A percentile compares a stretch with the other conserved stretches of the same genome.
Conservation (phyloP, 306 rosid species). For the Cicer bijugum region DNA sequence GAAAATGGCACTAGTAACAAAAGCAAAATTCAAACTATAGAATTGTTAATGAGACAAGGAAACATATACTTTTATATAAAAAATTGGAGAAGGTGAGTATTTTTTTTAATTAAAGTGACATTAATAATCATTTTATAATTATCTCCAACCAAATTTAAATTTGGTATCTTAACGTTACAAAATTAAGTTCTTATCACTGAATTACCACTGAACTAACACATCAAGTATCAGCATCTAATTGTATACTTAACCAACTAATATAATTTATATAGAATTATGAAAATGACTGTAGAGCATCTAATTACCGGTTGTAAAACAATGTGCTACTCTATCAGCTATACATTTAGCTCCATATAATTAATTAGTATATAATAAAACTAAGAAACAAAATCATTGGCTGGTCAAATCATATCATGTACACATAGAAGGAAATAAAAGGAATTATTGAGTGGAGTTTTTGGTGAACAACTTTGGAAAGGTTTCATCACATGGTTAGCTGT, state of each 20-base stretch:
- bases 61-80: not conserved
- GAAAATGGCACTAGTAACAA: not conserved
- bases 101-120: too few relatives aligned
- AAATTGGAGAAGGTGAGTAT: too few relatives aligned
- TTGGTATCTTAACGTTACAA: too few relatives aligned
- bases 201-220: too few relatives aligned
- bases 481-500: constrained; percentile 33
- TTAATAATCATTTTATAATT: too few relatives aligned
- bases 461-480: constrained; percentile 41
- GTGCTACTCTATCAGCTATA: constrained; percentile 16
- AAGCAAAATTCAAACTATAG: constrained; percentile 17
- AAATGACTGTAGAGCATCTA: constrained; percentile 24
- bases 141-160: too few relatives aligned
- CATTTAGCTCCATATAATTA: constrained; percentile 41
- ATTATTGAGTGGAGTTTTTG: constrained; percentile 18
- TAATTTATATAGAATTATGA: not conserved
- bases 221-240: too few relatives aligned
- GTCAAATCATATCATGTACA: constrained; percentile 44
- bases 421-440: constrained; percentile 35
- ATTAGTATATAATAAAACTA: constrained; percentile 3
- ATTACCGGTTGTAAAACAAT: not conserved
- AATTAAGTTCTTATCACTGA: too few relatives aligned
- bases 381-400: constrained; percentile 30
- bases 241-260: too few relatives aligned
- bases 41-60: constrained; percentile 21